Percentiles rank a stretch among this genome's conserved stretches.
phyloP scores from a whole-genome alignment of 1,139 yeast species.

The Scheffersomyces lignicola region DNA sequence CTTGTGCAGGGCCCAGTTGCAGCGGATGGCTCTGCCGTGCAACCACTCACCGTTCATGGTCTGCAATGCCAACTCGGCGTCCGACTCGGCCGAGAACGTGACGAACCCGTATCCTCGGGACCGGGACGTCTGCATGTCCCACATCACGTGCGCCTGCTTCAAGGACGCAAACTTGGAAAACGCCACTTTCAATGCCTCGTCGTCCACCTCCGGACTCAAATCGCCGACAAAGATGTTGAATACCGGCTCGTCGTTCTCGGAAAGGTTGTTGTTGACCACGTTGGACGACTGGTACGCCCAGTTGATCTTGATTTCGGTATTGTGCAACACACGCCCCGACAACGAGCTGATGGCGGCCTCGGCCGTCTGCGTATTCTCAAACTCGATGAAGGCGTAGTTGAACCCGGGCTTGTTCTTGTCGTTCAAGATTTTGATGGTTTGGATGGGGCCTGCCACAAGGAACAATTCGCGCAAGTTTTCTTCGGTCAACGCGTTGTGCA shows the following conservation, averaged over 20 bases:
- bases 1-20: constrained; percentile 89
- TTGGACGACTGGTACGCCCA: constrained; percentile 79
- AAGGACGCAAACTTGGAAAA: constrained; percentile 64
- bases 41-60: constrained; percentile 75
- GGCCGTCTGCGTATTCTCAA: constrained; percentile 58
- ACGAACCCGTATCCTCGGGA: constrained; percentile 93
- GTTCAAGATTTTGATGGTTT: constrained; percentile 64
- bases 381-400: constrained; percentile 86
- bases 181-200: constrained; percentile 61
- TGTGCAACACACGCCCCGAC: constrained; percentile 55
- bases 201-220: constrained; percentile 78
- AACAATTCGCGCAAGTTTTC: constrained; percentile 62
- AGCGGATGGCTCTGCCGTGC: constrained; percentile 74
- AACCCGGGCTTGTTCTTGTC: constrained; percentile 75
- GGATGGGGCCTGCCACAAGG: constrained; percentile 58
- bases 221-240: constrained; percentile 87
- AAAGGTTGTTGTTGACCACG: constrained; percentile 39
- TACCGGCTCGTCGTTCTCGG: constrained; percentile 45
- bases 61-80: constrained; percentile 73
- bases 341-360: constrained; percentile 60
- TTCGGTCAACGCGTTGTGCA: constrained; percentile 66
- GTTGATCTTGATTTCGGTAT: constrained; percentile 61
- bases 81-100: constrained; percentile 64
- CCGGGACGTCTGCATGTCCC: constrained; percentile 95
- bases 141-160: constrained; percentile 90